These are phyloP conservation scores for Ogataea paraovalis DNA, from an alignment of 805 yeast genomes.

Conservation along the genomic window DNA sequence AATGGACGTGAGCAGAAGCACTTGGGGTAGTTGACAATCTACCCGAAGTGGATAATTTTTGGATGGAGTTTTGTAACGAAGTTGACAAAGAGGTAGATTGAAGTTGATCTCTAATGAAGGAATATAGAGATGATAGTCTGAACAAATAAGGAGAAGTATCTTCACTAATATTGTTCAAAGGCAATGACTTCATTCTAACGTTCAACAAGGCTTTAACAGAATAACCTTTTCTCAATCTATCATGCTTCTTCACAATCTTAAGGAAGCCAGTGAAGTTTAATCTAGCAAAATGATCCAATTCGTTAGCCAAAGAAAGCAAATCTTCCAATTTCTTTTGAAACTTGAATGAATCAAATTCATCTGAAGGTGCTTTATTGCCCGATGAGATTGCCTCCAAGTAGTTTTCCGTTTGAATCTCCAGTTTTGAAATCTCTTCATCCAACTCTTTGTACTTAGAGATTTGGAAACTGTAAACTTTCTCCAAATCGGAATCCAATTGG, in stretches of 20 bases:
- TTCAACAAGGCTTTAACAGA: conserved; percentile 88
- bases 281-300: conserved; percentile 85
- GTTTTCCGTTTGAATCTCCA: conserved; percentile 57
- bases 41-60: conserved; percentile 41
- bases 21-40: conserved; percentile 32
- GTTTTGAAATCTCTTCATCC: conserved; percentile 54
- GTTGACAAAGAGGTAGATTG: conserved; percentile 32
- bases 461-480: conserved; percentile 75
- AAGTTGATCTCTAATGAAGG: conserved; percentile 73
- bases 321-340: conserved; percentile 74
- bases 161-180: conserved; percentile 76
- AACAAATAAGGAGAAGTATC: conserved; percentile 89
- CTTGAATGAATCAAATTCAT: conserved; percentile 49
- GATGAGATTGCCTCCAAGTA: conserved; percentile 24
- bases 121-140: conserved; percentile 76
- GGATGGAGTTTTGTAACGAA: conserved; percentile 42
- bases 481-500: conserved; percentile 63
- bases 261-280: conserved; percentile 92
- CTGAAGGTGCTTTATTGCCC: conserved; percentile 24
- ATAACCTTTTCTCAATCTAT: conserved; percentile 79
- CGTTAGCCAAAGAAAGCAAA: conserved; percentile 69
- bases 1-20: conserved; percentile 16
- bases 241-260: conserved; percentile 94
- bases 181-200: conserved; percentile 81
- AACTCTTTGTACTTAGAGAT: conserved; percentile 62